A percentile compares a stretch with the other conserved stretches of the same genome.
These are phyloP conservation scores for Candida dajiaensis DNA, from an alignment of 805 yeast genomes.

Conservation along the genomic window DNA sequence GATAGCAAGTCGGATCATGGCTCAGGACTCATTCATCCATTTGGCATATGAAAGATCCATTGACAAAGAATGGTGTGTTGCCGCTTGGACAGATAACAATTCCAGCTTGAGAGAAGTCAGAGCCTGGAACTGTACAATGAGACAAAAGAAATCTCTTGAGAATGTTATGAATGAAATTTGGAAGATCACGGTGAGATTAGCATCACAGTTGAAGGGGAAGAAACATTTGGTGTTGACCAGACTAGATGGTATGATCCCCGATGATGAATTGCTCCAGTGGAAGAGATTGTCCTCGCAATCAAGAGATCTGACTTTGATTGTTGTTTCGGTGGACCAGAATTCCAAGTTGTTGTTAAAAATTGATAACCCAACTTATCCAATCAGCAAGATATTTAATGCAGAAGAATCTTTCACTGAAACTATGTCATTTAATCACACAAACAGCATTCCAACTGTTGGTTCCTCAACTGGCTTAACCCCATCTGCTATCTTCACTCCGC, in stretches of 20 bases:
- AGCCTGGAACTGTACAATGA: slow-evolving; percentile 51
- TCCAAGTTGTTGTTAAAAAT: slow-evolving; percentile 39
- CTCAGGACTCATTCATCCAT: slow-evolving; percentile 77
- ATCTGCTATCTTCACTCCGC: slow-evolving; percentile 23
- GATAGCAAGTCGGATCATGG: slow-evolving; percentile 30
- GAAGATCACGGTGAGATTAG: slow-evolving; percentile 46
- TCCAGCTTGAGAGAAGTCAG: slow-evolving; percentile 59
- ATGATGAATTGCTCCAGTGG: slow-evolving; percentile 79
- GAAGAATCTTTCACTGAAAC: slow-evolving; percentile 14
- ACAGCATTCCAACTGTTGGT: slow-evolving; percentile 19
- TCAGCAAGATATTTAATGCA: slow-evolving; percentile 28
- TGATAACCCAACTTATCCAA: slow-evolving; percentile 27
- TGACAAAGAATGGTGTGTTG: slow-evolving; percentile 80
- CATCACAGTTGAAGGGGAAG: slow-evolving; percentile 31
- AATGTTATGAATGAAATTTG: slow-evolving; percentile 63
- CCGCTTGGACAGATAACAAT: slow-evolving; percentile 84
- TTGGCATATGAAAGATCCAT: slow-evolving; percentile 78
- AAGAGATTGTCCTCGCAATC: slow-evolving; percentile 58
- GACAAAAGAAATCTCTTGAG: slow-evolving; percentile 36
- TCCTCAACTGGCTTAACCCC: slow-evolving; percentile 24
- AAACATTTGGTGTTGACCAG: slow-evolving; percentile 64
- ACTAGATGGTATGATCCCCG: slow-evolving; percentile 68
- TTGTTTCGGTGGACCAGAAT: slow-evolving; percentile 58
- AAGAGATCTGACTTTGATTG: slow-evolving; percentile 55
- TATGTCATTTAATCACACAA: neutral